Conservation (phyloP, 2,329 filamentous ascomycete genomes). For the Cladosporium halotolerans region DNA sequence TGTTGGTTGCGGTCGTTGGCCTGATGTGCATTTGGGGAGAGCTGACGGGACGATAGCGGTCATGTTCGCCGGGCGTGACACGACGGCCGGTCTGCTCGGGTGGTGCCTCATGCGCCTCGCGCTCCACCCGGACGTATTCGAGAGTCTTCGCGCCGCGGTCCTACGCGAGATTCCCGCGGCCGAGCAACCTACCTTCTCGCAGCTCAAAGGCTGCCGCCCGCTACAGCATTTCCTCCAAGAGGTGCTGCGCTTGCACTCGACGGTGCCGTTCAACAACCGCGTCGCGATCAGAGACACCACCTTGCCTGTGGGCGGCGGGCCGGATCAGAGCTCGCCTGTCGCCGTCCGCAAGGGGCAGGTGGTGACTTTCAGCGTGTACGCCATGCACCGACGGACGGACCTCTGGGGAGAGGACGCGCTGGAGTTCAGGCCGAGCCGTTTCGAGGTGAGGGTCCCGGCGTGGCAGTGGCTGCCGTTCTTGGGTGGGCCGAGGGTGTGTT, state of each 20-base stretch:
- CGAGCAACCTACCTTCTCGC: conserved; percentile 34
- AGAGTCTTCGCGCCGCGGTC: conserved; percentile 24
- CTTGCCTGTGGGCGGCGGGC: conserved; percentile 46
- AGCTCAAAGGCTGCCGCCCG: conserved; percentile 24
- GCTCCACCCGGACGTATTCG: conserved; percentile 25
- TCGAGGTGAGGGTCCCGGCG: conserved; percentile 25
- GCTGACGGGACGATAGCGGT: conserved; percentile 29
- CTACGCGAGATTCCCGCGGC: conserved; percentile 23
- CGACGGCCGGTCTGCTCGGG: conserved; percentile 48
- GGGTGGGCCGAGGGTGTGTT: conserved; percentile 39
- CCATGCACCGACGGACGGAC: conserved; percentile 46
- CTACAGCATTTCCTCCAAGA: conserved; percentile 60
- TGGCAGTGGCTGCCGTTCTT: conserved; percentile 33
- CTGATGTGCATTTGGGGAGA: background rate
- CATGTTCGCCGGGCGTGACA: conserved; percentile 54
- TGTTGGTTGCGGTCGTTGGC: background rate
- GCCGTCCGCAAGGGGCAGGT: conserved; percentile 44
- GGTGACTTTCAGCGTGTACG: conserved; percentile 40
- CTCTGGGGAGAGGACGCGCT: conserved; percentile 45
- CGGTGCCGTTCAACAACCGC: conserved; percentile 51
- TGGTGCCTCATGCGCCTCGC: conserved; percentile 37
- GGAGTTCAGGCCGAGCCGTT: conserved; percentile 45
- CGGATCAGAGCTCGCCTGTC: conserved; percentile 43
- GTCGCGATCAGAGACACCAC: conserved; percentile 44
- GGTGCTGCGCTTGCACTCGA: conserved; percentile 48